Conservation (phyloP, 192 early-diverging fungal genomes). For the Coemansia sp. region DNA sequence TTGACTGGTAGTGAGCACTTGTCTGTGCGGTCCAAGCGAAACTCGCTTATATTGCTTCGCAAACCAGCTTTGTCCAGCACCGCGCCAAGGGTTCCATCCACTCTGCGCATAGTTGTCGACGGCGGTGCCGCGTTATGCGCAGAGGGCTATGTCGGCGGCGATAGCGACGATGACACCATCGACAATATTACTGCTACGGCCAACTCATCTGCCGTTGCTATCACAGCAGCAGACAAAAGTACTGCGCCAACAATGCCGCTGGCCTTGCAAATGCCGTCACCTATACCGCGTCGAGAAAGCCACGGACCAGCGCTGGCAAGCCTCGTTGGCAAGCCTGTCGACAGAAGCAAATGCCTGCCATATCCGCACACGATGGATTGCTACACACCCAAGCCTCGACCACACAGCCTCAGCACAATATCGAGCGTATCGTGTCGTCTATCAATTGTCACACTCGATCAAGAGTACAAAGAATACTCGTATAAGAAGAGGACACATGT, state of each 20-base stretch:
- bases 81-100: constrained; percentile 39
- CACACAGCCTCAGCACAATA: constrained; percentile 18
- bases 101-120: constrained; percentile 30
- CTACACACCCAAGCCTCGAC: constrained; percentile 30
- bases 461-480: constrained; percentile 42
- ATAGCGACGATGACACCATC: not conserved
- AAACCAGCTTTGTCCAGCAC: constrained; percentile 5
- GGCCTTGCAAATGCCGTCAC: not conserved
- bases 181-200: not conserved
- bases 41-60: not conserved
- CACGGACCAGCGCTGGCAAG: constrained; percentile 22
- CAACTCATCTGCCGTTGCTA: not conserved
- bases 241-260: not conserved
- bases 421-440: constrained; percentile 33
- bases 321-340: constrained; percentile 12
- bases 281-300: constrained; percentile 20
- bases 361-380: constrained; percentile 42
- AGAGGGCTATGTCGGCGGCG: not conserved
- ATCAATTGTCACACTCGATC: constrained; percentile 35
- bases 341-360: constrained; percentile 17
- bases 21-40: not conserved
- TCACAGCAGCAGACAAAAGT: not conserved
- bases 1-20: not conserved
- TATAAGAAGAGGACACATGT: constrained; percentile 34
- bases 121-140: not conserved